Conservation (phyloP, 1,284 basidiomycete genomes). For the Coriolopsis trogii region DNA sequence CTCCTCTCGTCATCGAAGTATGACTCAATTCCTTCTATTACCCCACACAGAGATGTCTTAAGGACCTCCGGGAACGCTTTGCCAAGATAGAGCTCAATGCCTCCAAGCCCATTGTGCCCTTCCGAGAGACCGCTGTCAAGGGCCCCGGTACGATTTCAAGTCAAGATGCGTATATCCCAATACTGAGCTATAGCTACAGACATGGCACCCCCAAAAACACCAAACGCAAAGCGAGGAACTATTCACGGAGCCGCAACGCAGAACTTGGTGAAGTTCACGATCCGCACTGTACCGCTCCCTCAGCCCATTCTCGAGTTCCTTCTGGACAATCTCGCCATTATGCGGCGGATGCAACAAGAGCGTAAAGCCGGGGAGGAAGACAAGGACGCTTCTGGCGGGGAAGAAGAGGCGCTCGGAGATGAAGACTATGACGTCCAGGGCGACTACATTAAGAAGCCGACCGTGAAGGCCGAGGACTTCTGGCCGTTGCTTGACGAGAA, state of each 20-base stretch:
- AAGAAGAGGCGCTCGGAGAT: conserved; percentile 35
- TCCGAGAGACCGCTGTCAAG: conserved; percentile 92
- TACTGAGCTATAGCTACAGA: conserved; percentile 45
- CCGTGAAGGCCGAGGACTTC: conserved; percentile 76
- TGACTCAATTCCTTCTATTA: not conserved
- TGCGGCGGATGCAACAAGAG: conserved; percentile 59
- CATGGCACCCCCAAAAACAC: conserved; percentile 86
- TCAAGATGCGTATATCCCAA: not conserved
- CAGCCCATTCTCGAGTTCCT: conserved; percentile 71
- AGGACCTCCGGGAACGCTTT: conserved; percentile 94
- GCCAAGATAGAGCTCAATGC: conserved; percentile 92
- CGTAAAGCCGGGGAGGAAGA: conserved; percentile 38
- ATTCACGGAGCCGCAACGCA: conserved; percentile 72
- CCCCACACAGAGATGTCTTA: conserved; percentile 81
- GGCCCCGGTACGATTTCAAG: conserved; percentile 56
- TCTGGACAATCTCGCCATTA: conserved; percentile 65
- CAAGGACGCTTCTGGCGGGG: conserved; percentile 38
- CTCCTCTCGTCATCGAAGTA: not conserved
- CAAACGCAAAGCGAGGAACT: conserved; percentile 78
- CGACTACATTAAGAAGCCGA: conserved; percentile 62
- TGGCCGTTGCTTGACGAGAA: conserved; percentile 75
- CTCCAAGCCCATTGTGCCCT: conserved; percentile 96
- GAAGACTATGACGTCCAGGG: conserved; percentile 54
- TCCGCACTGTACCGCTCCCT: conserved; percentile 86
- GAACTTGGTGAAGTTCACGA: conserved; percentile 79